Evolutionary conservation across 768 basidiomycete species (phyloP), one percentile per base, ranked within the genome.

Genomic region (Lyophyllum shimeji): DNA sequence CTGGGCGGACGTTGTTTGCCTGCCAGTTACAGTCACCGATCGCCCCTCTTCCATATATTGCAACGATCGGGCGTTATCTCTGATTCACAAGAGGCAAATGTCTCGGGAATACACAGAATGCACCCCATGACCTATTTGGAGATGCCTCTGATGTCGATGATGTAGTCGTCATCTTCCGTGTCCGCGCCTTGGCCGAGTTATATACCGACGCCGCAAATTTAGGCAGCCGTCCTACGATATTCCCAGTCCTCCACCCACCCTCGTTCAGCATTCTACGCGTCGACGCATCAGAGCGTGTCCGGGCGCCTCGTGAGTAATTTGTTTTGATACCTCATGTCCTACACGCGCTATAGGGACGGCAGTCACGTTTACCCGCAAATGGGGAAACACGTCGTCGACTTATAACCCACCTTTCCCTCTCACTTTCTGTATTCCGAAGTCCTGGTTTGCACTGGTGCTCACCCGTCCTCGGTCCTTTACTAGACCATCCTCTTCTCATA

Each of bases 311-410:
- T 76, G 64, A 73, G 74, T 75, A 66, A 48, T 80, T 50, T 77
- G 50, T 75, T 81, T 56, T 76, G 78, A 63, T 86, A 94, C 79
- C 89, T 90, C 74, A 93, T 92, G 61, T 94, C 88, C 51, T 66
- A 81, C 84, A 89, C 71, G 91, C 89, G 50, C 91, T 58, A 63
- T 59, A 63, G 67, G 70, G 70, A 58, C 69, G 76, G 70, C 66
- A 65, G 69, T 77, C 77, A 78, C 77, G 73, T 71, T 74, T 65
- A 50, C 59, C 46, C 46, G 50, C 43, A 56, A 57, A 59, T 60
- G 25, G 57, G 49, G 44, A 55, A 57, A 65, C 57, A 59, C 58
- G 52, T 55, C 54, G 47, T 51, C 51, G 50, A 59, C 51, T 62
- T 61, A 64, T 60, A 65, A 62, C 43, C 48, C 58, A 56, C 54